Base-by-base conservation (phyloP, 1,139 yeast species). In the Arxiozyma bovina region DNA sequence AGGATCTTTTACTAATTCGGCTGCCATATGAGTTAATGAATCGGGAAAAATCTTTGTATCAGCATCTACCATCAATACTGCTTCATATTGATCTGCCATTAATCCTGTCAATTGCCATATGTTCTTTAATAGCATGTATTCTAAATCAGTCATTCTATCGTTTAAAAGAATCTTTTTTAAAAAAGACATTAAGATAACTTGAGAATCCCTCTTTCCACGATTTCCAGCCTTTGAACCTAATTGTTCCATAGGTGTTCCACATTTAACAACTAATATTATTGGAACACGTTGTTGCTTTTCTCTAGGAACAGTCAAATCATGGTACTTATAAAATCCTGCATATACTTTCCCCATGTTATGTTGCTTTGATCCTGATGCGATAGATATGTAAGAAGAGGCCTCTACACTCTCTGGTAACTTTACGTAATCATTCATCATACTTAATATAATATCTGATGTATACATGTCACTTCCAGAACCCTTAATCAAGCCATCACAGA, bases 171-270 rank as follows among this genome's bases (percentile, higher is more conserved):
- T 82, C 63, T 85, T 86, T 73, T 91, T 97, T 64, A 93, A 76
- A 72, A 91, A 91, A 0, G 93, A 82, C 98, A 93, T 91, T 63
- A 93, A 75, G 60, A 93, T 85, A 59, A 93, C 85, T 71, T 93
- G 99, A 27, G 97, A 89, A 71, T 93, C 99, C 73, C 99, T 87
- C 71, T 93, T 93, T 72, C 99, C 99, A 76, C 99, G 83, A 71
- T 93, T 93, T 65, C 99, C 99, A 8, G 99, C 97, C 68, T 93
- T 93, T 18, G 95, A 77, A 15, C 84, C 74, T 18, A 67, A 70
- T 38, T 82, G 84, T 70, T 93, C 99, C 41, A 80, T 85, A 4
- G 94, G 91, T 0, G 96, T 87, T 60, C 99, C 99, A 72, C 96
- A 89, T 70, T 93, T 93, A 50, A 89, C 96, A 64, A 93, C 76